Conservation (phyloP, 495 filamentous ascomycete species). For the Penicillium argentinense region DNA sequence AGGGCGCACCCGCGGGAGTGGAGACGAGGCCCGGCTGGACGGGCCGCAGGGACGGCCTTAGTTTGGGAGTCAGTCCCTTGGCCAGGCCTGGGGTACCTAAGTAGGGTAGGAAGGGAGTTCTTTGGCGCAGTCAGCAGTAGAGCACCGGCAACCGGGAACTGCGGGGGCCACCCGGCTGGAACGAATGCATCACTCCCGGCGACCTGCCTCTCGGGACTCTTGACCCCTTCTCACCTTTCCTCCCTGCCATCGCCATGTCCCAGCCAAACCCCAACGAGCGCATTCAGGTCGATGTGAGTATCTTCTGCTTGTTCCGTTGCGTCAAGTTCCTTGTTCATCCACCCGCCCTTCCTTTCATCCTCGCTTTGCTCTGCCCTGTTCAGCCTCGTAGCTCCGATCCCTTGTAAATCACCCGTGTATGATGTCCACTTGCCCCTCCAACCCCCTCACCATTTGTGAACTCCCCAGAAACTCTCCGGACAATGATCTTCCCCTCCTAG, state of each 20-base stretch:
- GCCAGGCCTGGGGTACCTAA: too few species aligned
- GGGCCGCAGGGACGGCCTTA: background rate
- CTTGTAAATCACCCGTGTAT: too few species aligned
- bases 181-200: slow-evolving; percentile 2
- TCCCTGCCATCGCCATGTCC: slow-evolving; percentile 24
- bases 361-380: too few species aligned
- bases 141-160: too few species aligned
- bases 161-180: slow-evolving; percentile 1
- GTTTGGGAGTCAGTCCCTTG: too few species aligned
- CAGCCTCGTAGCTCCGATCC: too few species aligned
- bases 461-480: too few species aligned
- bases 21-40: background rate
- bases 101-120: too few species aligned
- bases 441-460: too few species aligned
- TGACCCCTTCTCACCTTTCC: slow-evolving; percentile 10
- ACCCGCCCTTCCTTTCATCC: too few species aligned
- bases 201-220: slow-evolving; percentile 8
- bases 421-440: background rate
- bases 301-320: background rate
- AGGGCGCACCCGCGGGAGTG: background rate
- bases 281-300: slow-evolving; percentile 42
- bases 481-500: too few species aligned
- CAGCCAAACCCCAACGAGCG: slow-evolving; percentile 35
- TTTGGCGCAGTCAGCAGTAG: too few species aligned
- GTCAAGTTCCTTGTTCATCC: background rate